phyloP scores from a whole-genome alignment of 2,329 filamentous ascomycete species.

The Ophiostoma triangulosporum region DNA sequence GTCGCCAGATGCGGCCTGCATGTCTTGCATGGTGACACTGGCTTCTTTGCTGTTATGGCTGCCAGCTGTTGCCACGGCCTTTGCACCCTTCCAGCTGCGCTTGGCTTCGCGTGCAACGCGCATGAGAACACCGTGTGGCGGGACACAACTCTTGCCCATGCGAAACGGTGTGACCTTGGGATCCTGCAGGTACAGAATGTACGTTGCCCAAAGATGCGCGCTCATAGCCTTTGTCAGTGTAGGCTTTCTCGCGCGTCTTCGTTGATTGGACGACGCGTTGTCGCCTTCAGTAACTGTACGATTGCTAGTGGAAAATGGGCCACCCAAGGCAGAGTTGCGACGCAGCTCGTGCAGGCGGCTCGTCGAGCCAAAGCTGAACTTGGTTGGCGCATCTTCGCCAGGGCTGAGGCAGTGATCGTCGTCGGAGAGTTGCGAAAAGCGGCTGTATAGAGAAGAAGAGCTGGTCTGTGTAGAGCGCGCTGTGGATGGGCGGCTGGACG shows the following conservation, averaged over 20 bases:
- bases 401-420: constrained; percentile 41
- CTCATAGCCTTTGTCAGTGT: constrained; percentile 54
- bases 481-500: constrained; percentile 44
- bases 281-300: not conserved
- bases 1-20: not conserved
- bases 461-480: constrained; percentile 46
- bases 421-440: constrained; percentile 41
- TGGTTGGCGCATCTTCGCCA: constrained; percentile 27
- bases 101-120: constrained; percentile 53
- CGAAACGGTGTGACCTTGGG: constrained; percentile 54
- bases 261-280: not conserved
- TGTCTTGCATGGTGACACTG: not conserved
- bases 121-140: constrained; percentile 49
- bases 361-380: constrained; percentile 8
- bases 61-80: constrained; percentile 19
- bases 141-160: constrained; percentile 48
- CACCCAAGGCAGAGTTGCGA: constrained; percentile 5
- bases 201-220: constrained; percentile 52
- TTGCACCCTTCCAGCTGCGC: constrained; percentile 52
- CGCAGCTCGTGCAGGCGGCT: constrained; percentile 3
- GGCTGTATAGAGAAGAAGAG: constrained; percentile 39
- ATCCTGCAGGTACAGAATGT: constrained; percentile 51
- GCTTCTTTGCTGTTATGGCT: not conserved
- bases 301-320: constrained; percentile 5
- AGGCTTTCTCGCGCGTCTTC: constrained; percentile 28